These are phyloP conservation scores for Aspergillus tanneri DNA, from an alignment of 2,329 filamentous ascomycete genomes.

Conservation along the genomic window DNA sequence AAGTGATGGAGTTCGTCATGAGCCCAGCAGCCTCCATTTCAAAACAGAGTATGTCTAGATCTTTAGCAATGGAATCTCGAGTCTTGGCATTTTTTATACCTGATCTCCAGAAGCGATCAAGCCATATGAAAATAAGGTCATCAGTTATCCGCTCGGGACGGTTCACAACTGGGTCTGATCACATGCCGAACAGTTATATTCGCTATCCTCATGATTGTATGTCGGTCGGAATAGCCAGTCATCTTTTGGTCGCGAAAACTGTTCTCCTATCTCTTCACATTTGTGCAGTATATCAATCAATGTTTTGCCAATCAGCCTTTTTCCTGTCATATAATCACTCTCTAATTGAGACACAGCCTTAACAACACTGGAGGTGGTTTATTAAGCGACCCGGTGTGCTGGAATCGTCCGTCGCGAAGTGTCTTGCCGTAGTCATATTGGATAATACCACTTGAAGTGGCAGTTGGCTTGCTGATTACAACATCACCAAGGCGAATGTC, in stretches of 20 bases:
- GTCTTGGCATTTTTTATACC: slow-evolving; percentile 9
- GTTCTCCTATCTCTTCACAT: background rate
- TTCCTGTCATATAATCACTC: background rate
- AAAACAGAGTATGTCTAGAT: no score
- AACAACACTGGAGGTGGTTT: slow-evolving; percentile 14
- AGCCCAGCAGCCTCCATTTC: no score
- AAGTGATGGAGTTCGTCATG: no score
- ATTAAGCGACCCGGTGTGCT: slow-evolving; percentile 21
- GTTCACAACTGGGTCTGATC: slow-evolving; percentile 15
- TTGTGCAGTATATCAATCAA: background rate
- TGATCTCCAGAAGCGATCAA: slow-evolving; percentile 9
- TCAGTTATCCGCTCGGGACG: slow-evolving; percentile 2
- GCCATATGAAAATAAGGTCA: slow-evolving; percentile 3
- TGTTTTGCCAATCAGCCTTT: background rate
- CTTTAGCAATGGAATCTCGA: slow-evolving; percentile 3
- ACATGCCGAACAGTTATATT: slow-evolving; percentile 14
- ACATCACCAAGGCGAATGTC: slow-evolving; percentile 33
- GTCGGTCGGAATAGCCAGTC: slow-evolving; percentile 14
- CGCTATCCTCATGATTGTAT: slow-evolving; percentile 9
- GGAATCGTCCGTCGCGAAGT: slow-evolving; percentile 18
- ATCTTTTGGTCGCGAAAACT: slow-evolving; percentile 12
- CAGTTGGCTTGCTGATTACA: slow-evolving; percentile 26
- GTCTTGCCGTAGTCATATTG: slow-evolving; percentile 33
- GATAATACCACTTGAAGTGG: slow-evolving; percentile 24
- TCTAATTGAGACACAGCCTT: slow-evolving; percentile 12